Base-by-base conservation (phyloP, 768 basidiomycete species). In the Leccinum broughii region DNA sequence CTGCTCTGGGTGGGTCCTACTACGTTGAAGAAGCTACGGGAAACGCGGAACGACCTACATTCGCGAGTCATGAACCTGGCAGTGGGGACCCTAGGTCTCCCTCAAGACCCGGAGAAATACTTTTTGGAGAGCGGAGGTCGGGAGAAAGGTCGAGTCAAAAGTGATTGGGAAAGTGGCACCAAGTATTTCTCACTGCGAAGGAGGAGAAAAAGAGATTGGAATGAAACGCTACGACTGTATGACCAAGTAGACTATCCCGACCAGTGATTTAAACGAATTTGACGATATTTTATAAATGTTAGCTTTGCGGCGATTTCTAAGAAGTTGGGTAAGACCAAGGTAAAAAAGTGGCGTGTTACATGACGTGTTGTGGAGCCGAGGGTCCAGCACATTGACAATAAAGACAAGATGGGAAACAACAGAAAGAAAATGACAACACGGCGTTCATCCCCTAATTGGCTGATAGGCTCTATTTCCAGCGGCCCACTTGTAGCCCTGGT, bases 121-220 rank as follows among this genome's bases (percentile, higher is more conserved):
- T 92, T 91, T 64, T 67, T 77, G 17, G 75, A 77, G 56, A 75
- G 72, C 4, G 88, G 89, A 3, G 87, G 84, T 30, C 77, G 70
- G 69, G 83, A 92, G 68, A 92, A 92, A 72, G 90, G 91, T 1
- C 79, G 89, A 28, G 84, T 90, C 48, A 74, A 79, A 58, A 58
- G 85, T 13, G 67, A 70, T 7, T 91, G 90, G 92, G 89, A 89
- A 62, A 86, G 88, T 61, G 79, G 81, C 30, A 77, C 84, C 41
- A 81, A 85, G 64, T 94, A 93, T 68, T 94, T 94, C 69, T 93
- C 92, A 20, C 78, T 94, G 58, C 83, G 81, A 59, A 77, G 92
- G 62, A 76, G 92, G 67, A 78, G 92, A 64, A 94, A 94, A 74
- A 82, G 91, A 64, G 93, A 94, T 66, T 94, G 93, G 92, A 92